These are phyloP conservation scores for Penicillium psychrofluorescens DNA, from an alignment of 495 filamentous ascomycete genomes.

Conservation along the genomic window DNA sequence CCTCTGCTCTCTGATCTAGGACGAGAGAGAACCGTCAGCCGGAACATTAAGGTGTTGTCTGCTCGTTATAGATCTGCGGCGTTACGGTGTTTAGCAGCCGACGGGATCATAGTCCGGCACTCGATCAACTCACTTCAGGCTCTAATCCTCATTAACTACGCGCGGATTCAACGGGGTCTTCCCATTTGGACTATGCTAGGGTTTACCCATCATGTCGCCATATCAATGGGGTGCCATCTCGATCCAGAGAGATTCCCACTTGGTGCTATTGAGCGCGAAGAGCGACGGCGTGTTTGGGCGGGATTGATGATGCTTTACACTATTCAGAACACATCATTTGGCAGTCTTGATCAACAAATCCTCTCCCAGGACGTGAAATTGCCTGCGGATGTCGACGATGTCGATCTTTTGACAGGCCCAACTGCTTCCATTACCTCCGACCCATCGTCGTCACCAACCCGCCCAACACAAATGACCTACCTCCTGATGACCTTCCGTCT, in stretches of 20 bases:
- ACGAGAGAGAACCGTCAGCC: constrained; percentile 30
- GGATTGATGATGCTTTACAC: constrained; percentile 39
- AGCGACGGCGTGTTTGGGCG: constrained; percentile 39
- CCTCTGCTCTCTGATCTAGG: constrained; percentile 34
- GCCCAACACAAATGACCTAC: constrained; percentile 43
- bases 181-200: constrained; percentile 37
- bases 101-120: constrained; percentile 35
- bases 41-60: constrained; percentile 35
- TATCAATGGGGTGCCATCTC: constrained; percentile 41
- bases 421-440: constrained; percentile 5
- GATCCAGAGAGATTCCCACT: constrained; percentile 38
- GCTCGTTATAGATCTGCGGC: constrained; percentile 37
- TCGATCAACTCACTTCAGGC: constrained; percentile 42
- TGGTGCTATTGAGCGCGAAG: constrained; percentile 36
- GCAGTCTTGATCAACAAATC: constrained; percentile 18
- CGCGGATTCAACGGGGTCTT: constrained; percentile 31
- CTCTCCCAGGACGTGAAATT: constrained; percentile 29
- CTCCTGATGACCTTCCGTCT: constrained; percentile 38
- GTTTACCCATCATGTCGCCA: constrained; percentile 39
- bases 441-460: constrained; percentile 4
- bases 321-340: constrained; percentile 32
- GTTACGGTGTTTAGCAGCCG: constrained; percentile 36
- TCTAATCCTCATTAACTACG: constrained; percentile 38
- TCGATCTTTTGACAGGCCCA: constrained; percentile 30
- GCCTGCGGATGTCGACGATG: constrained; percentile 38